phyloP scores from a whole-genome alignment of 139 green algal species.

The Haematococcus lacustris region DNA sequence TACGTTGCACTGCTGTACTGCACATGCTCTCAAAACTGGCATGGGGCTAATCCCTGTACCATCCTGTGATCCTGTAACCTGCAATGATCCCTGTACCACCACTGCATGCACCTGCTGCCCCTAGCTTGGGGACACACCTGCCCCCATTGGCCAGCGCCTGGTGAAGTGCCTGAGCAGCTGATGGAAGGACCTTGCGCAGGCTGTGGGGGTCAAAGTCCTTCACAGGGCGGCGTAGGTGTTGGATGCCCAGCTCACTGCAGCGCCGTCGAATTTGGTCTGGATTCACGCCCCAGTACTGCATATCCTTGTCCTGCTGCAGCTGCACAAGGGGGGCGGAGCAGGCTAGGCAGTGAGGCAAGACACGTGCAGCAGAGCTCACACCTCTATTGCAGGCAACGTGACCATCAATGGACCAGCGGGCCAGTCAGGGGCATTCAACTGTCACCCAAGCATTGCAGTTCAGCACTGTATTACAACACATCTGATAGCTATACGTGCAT shows the following conservation, averaged over 20 bases:
- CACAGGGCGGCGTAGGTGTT: slow-evolving; percentile 45
- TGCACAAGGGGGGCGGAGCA: no score
- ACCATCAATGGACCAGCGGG: no score
- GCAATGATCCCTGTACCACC: no score
- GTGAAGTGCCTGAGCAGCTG: slow-evolving; percentile 30
- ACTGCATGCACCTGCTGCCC: no score
- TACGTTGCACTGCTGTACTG: no score
- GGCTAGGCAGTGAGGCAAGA: neutral
- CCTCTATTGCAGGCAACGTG: neutral
- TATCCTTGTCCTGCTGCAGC: slow-evolving; percentile 61
- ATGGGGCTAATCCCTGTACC: no score
- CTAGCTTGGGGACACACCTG: no score
- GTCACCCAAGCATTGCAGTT: neutral
- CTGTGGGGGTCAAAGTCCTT: slow-evolving; percentile 69
- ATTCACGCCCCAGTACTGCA: slow-evolving; percentile 59
- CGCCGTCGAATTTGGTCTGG: slow-evolving; percentile 22
- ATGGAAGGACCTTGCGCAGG: slow-evolving; percentile 57
- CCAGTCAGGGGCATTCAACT: neutral
- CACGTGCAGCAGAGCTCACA: neutral
- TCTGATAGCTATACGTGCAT: neutral
- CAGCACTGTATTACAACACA: neutral
- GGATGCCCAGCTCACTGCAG: slow-evolving; percentile 38
- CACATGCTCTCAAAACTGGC: no score
- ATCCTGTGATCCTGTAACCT: no score
- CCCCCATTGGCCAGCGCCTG: no score